Evolutionary conservation across 192 early-diverging fungal species (phyloP), one percentile per base, ranked within the genome.

Genomic region (Linnemannia elongata): DNA sequence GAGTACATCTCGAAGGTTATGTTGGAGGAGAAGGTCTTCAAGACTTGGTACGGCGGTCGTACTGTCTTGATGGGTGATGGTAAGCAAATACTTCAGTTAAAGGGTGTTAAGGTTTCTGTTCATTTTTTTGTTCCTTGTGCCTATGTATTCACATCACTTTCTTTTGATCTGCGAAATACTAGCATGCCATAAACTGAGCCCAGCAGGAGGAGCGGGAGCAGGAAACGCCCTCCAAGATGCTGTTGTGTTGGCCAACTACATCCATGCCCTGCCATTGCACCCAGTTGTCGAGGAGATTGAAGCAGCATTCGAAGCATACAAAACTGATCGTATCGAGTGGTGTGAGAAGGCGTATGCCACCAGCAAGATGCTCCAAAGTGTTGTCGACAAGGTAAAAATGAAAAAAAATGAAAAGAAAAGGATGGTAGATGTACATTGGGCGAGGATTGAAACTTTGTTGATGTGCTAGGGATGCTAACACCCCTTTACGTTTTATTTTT

Each of bases 21-120:
- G 78, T 27, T 76, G 22, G 83, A 85, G 13, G 83, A 85, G 24
- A 80, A 85, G 54, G 78, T 85, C n/a, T 85, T 85, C 63, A 33
- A 71, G 1, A 85, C 83, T 2, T 85, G 83, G 83, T 69, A 85
- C 39, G n/a, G 30, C 69, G 82, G 72, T 17, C 77, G 82, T 1
- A 79, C 72, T 18, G 76, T 78, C 1, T 69, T 85, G 4, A 30
- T 85, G 6, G 83, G 83, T 0, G 78, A 85, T 80, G 83, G 82
- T 84, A 69, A 79, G 77, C 22, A 35, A 27, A 76, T 6, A n/a
- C n/a, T 45, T n/a, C 38, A 3, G 13, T 24, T 17, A 74, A 22
- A 1, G 6, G n/a, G n/a, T n/a, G 22, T 27, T 17, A 27, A 39
- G 38, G 38, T 39, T 39, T 39, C 38, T 22, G 18, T 57, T 18